phyloP scores from a whole-genome alignment of 2,329 filamentous ascomycete species.

The Fusarium camptoceras region DNA sequence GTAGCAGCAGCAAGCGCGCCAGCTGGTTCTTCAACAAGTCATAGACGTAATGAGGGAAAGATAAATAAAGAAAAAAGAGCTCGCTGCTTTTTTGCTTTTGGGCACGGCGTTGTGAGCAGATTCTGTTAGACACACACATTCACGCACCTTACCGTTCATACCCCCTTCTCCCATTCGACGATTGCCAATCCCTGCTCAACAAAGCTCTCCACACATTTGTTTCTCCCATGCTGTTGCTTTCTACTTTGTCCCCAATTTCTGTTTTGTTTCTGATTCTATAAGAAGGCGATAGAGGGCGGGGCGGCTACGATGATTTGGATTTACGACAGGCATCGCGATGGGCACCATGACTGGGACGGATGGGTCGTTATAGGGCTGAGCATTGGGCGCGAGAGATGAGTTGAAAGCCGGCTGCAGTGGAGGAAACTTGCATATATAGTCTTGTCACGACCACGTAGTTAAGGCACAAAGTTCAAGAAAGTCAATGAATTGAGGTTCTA shows the following conservation, averaged over 20 bases:
- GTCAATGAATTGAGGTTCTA: conserved; percentile 42
- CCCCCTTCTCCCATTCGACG: conserved; percentile 26
- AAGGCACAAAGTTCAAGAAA: conserved; percentile 43
- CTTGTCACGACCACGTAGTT: conserved; percentile 48
- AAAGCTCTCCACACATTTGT: conserved; percentile 32
- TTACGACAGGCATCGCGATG: conserved; percentile 45
- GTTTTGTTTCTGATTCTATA: conserved; percentile 33
- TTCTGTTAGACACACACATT: conserved; percentile 33
- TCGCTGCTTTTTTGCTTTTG: conserved; percentile 42
- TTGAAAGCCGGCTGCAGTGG: conserved; percentile 20
- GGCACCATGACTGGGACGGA: conserved; percentile 35
- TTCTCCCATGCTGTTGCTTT: conserved; percentile 27
- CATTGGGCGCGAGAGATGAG: conserved; percentile 29
- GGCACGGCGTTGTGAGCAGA: conserved; percentile 46
- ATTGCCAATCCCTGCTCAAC: conserved; percentile 24
- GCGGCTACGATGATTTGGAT: conserved; percentile 49
- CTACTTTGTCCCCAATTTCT: conserved; percentile 28
- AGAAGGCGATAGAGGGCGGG: conserved; percentile 45
- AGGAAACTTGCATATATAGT: conserved; percentile 40
- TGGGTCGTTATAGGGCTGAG: conserved; percentile 35
- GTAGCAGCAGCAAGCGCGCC: conserved; percentile 69
- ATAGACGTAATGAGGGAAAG: conserved; percentile 47
- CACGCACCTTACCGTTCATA: conserved; percentile 25
- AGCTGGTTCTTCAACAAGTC: conserved; percentile 81
- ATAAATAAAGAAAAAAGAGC: conserved; percentile 39